Evolutionary conservation across 108 stramenopile species (phyloP).

Genomic region (Cyclotella sp.): DNA sequence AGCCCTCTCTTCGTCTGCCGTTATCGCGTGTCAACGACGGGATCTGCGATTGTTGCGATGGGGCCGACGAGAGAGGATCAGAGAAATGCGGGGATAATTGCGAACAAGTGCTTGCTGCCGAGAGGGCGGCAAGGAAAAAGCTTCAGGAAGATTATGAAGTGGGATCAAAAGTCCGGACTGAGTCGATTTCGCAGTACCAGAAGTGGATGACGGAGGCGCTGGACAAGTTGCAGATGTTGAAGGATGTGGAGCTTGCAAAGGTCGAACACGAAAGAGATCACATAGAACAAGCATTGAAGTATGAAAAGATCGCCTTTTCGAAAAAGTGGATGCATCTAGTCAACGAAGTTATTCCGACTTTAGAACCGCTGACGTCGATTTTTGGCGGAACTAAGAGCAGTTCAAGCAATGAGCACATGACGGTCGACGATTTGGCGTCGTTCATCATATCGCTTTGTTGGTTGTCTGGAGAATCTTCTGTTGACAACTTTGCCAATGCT

Average conservation of each 20-base stretch:
- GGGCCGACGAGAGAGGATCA: slow-evolving; percentile 59
- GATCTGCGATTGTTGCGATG: slow-evolving; percentile 88
- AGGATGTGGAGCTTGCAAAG: slow-evolving; percentile 8
- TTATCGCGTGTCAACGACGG: slow-evolving; percentile 72
- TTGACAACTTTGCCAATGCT: slow-evolving; percentile 13
- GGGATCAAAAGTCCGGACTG: slow-evolving; percentile 54
- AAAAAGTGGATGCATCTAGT: slow-evolving; percentile 6
- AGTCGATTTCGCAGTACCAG: slow-evolving; percentile 51
- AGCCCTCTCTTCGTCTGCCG: slow-evolving; percentile 60
- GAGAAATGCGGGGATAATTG: slow-evolving; percentile 69
- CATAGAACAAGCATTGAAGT: slow-evolving; percentile 24
- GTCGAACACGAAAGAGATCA: background rate
- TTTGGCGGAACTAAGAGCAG: slow-evolving; percentile 19
- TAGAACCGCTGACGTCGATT: background rate
- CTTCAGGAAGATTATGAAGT: slow-evolving; percentile 34
- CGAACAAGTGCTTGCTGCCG: slow-evolving; percentile 59
- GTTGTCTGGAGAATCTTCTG: slow-evolving; percentile 69
- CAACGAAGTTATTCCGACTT: slow-evolving; percentile 4
- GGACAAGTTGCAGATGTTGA: slow-evolving; percentile 23
- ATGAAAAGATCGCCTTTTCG: background rate
- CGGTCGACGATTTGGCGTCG: slow-evolving; percentile 35
- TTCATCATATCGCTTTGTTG: slow-evolving; percentile 73
- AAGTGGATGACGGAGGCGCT: slow-evolving; percentile 27
- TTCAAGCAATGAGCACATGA: background rate
- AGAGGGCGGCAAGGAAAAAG: slow-evolving; percentile 48